phyloP scores from a whole-genome alignment of 2,329 filamentous ascomycete genomes.

The Cordyceps farinosa region DNA sequence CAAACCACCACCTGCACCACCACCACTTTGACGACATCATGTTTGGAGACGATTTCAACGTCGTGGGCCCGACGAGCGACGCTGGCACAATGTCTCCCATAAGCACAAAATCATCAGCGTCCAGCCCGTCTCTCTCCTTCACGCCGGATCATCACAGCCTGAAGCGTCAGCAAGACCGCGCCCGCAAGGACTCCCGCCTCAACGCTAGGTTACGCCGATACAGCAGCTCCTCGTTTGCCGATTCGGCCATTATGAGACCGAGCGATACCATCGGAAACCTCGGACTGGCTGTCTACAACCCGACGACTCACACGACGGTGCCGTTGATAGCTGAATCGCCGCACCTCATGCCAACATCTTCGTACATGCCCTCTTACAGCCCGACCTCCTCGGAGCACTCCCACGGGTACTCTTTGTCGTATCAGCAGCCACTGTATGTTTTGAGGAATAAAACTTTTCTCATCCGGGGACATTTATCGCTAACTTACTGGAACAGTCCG shows the following conservation, averaged over 20 bases:
- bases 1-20: background rate
- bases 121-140: conserved; percentile 52
- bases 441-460: too few species aligned
- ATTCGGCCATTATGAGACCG: conserved; percentile 33
- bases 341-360: conserved; percentile 38
- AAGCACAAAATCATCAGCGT: conserved; percentile 47
- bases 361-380: conserved; percentile 50
- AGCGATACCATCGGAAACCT: conserved; percentile 41
- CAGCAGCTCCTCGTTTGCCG: conserved; percentile 43
- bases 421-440: conserved; percentile 37
- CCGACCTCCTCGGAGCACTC: conserved; percentile 44
- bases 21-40: conserved; percentile 10
- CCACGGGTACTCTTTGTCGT: conserved; percentile 32
- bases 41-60: conserved; percentile 5
- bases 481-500: background rate
- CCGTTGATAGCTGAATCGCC: conserved; percentile 50
- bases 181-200: conserved; percentile 55
- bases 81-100: conserved; percentile 7
- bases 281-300: conserved; percentile 49
- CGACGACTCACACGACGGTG: conserved; percentile 44
- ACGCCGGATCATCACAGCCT: conserved; percentile 59
- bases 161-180: conserved; percentile 58
- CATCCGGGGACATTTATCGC: background rate
- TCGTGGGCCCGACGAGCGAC: conserved; percentile 4
- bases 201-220: conserved; percentile 48